A percentile compares a stretch with the other conserved stretches of the same genome.
Evolutionary conservation across 2,329 filamentous ascomycete species (phyloP).

Genomic region (Fusarium nisikadoi): DNA sequence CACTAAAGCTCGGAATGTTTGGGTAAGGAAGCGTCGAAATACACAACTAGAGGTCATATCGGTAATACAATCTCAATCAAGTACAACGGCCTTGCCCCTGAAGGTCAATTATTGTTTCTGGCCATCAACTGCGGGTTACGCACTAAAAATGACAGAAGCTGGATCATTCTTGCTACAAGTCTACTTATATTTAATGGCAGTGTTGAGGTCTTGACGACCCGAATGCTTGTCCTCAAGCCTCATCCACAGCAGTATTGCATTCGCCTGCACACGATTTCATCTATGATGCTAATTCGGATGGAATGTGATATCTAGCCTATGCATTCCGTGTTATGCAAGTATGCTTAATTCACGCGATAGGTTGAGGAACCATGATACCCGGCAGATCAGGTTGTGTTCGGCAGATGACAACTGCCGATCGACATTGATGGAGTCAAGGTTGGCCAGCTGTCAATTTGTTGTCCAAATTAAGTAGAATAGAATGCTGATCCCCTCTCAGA

Average conservation of each 20-base stretch:
- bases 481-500: background rate
- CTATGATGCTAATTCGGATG: background rate
- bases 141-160: no score
- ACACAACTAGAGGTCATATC: background rate
- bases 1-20: fast-evolving
- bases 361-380: background rate
- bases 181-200: no score
- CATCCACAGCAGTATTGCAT: background rate
- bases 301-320: background rate
- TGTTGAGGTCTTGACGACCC: no score
- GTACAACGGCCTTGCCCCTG: background rate
- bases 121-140: no score
- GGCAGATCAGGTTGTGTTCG: background rate
- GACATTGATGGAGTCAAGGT: background rate
- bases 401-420: background rate
- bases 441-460: background rate
- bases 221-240: no score
- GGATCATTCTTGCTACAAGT: no score
- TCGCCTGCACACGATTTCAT: background rate
- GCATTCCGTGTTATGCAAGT: fast-evolving
- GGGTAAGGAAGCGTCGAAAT: background rate
- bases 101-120: fast-evolving
- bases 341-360: background rate
- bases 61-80: background rate
- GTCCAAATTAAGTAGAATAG: background rate